Percentiles rank a stretch among this genome's conserved stretches.
phyloP scores from a whole-genome alignment of 2,329 filamentous ascomycete genomes.

The Exophiala sp. region DNA sequence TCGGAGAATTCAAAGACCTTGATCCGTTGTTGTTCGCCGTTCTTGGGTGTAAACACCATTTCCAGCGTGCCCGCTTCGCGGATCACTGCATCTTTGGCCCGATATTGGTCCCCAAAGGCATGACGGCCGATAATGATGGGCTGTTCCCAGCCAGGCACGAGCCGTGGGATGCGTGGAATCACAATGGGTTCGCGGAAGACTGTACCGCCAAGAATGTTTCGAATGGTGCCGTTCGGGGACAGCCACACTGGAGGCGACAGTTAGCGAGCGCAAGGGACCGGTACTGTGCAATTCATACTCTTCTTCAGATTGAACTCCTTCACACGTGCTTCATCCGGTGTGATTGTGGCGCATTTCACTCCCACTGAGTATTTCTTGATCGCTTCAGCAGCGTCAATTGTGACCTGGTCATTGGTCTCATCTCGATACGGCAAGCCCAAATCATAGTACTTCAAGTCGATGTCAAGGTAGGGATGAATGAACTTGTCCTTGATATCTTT shows the following conservation, averaged over 20 bases:
- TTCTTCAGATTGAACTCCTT: conserved; percentile 99
- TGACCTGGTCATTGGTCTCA: conserved; percentile 93
- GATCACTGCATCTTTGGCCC: conserved; percentile 85
- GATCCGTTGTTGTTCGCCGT: conserved; percentile 71
- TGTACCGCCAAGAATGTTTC: conserved; percentile 74
- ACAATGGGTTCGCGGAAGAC: conserved; percentile 99
- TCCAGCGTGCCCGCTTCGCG: conserved; percentile 78
- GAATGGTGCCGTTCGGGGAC: conserved; percentile 85
- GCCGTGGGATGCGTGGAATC: conserved; percentile 83
- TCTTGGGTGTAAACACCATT: conserved; percentile 83
- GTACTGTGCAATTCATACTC: conserved; percentile 53
- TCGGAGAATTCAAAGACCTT: conserved; percentile 86
- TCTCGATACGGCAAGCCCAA: conserved; percentile 91
- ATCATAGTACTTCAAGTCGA: conserved; percentile 98
- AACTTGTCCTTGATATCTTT: conserved; percentile 95
- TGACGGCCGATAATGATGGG: conserved; percentile 98
- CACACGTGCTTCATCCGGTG: conserved; percentile 90
- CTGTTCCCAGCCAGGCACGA: conserved; percentile 97
- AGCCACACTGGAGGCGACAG: conserved; percentile 69
- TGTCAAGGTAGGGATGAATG: conserved; percentile 65
- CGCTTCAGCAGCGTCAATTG: conserved; percentile 86
- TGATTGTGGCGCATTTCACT: conserved; percentile 99
- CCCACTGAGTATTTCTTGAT: conserved; percentile 99
- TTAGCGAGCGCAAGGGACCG: conserved; percentile 5
- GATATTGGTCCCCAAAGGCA: conserved; percentile 97